Evolutionary conservation across 176 grass and related monocot genomes (phyloP).

Genomic region (Calamus simplicifolius): DNA sequence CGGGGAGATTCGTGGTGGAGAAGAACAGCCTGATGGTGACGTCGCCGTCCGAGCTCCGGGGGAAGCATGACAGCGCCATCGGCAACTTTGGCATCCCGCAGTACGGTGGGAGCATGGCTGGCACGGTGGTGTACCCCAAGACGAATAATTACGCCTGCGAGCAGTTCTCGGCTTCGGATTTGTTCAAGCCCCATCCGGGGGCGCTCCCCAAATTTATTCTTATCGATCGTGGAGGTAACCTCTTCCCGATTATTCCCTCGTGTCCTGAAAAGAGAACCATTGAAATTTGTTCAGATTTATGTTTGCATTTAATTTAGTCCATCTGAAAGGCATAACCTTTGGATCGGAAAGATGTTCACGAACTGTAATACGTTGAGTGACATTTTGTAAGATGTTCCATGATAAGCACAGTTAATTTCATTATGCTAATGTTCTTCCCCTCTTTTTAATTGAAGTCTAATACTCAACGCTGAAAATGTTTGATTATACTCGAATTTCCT

Average conservation of each 20-base stretch:
- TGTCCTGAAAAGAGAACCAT: background rate
- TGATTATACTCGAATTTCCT: too few relatives aligned
- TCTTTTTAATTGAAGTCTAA: too few relatives aligned
- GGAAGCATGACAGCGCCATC: conserved; percentile 82
- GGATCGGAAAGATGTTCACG: too few relatives aligned
- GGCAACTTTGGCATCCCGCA: conserved; percentile 96
- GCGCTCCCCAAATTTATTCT: conserved; percentile 86
- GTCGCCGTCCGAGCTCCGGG: conserved; percentile 50
- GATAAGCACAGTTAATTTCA: too few relatives aligned
- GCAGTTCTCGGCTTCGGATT: conserved; percentile 26
- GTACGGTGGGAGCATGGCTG: conserved; percentile 96
- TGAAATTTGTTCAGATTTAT: too few relatives aligned
- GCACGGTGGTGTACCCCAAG: conserved; percentile 73
- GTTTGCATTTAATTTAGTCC: too few relatives aligned
- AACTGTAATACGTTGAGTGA: too few relatives aligned
- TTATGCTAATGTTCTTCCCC: too few relatives aligned
- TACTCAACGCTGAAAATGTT: too few relatives aligned
- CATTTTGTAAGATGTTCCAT: too few relatives aligned
- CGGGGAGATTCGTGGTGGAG: conserved; percentile 87
- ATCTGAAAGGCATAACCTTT: too few relatives aligned
- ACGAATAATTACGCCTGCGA: conserved; percentile 61
- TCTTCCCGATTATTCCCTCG: background rate
- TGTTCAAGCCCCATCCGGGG: conserved; percentile 63
- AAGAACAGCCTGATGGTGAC: conserved; percentile 98
- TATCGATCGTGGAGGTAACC: conserved; percentile 80